A percentile compares a stretch with the other conserved stretches of the same genome.
Conservation (phyloP, 169 alveolate genomes). For the Plasmodium adleri region DNA sequence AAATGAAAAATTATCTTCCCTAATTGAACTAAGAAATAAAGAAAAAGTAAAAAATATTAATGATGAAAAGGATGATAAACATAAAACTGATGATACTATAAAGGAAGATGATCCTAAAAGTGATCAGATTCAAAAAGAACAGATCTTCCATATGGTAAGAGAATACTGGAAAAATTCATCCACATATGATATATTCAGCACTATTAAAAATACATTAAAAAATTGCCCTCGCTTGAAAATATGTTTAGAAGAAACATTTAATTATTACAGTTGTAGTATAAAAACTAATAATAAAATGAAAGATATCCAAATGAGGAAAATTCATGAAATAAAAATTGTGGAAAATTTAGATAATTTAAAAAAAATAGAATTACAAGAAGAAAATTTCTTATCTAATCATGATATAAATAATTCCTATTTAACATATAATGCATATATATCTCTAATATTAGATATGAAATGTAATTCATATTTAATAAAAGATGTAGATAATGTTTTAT, state of each 20-base stretch:
- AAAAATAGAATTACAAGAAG: constrained; percentile 54
- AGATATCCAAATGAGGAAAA: constrained; percentile 49
- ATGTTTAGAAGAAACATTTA: constrained; percentile 81
- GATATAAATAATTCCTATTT: constrained; percentile 71
- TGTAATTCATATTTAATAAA: constrained; percentile 76
- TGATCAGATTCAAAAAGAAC: not conserved
- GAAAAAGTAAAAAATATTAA: not conserved
- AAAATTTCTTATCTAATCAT: constrained; percentile 13
- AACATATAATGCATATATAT: constrained; percentile 78
- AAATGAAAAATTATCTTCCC: constrained; percentile 13
- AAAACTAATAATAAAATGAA: constrained; percentile 42
- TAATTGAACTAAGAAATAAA: constrained; percentile 39
- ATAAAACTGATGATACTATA: not conserved
- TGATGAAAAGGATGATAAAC: not conserved
- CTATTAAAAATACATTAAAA: constrained; percentile 80
- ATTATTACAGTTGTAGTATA: constrained; percentile 69
- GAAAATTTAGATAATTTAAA: constrained; percentile 65
- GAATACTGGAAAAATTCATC: constrained; percentile 82
- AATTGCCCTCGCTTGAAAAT: constrained; percentile 83
- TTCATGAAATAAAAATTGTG: constrained; percentile 63
- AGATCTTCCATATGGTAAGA: constrained; percentile 77
- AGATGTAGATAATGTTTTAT: constrained; percentile 74
- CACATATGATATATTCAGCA: constrained; percentile 81
- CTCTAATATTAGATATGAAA: constrained; percentile 72
- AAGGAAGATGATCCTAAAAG: no score